Evolutionary conservation across 2,329 filamentous ascomycete genomes (phyloP).

Genomic region (Aureobasidium mangrovei): DNA sequence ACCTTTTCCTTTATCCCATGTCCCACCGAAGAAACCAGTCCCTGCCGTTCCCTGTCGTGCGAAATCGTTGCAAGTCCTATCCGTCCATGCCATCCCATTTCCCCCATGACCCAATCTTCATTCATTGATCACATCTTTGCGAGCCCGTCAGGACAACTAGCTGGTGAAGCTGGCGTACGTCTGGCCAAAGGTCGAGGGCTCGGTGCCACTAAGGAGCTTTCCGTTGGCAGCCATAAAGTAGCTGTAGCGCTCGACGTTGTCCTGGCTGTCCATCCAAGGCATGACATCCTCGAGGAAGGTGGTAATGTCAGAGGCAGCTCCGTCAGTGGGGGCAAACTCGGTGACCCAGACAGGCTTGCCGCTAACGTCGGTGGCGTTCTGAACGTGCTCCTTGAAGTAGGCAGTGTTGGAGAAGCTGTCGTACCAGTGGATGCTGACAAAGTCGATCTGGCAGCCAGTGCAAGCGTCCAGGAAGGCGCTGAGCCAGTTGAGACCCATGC

Average conservation of each 20-base stretch:
- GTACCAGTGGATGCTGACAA: slow-evolving; percentile 59
- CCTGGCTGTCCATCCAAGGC: slow-evolving; percentile 35
- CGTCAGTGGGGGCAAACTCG: slow-evolving; percentile 51
- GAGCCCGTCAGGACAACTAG: neutral
- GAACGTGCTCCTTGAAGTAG: slow-evolving; percentile 48
- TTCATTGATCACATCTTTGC: neutral
- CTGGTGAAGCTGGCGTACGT: slow-evolving; percentile 20
- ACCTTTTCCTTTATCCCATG: neutral
- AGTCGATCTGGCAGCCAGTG: slow-evolving; percentile 47
- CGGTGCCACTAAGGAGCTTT: slow-evolving; percentile 25
- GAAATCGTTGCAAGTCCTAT: neutral
- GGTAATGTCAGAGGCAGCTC: slow-evolving; percentile 32
- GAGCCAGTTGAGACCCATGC: slow-evolving; percentile 49
- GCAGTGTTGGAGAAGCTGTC: slow-evolving; percentile 36
- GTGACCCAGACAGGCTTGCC: slow-evolving; percentile 50
- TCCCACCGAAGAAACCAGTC: slow-evolving; percentile 8
- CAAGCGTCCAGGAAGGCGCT: slow-evolving; percentile 45
- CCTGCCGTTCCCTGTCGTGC: slow-evolving; percentile 1
- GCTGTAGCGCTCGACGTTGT: slow-evolving; percentile 33
- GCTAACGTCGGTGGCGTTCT: slow-evolving; percentile 30
- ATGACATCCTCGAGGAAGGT: slow-evolving; percentile 44
- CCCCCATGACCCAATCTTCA: neutral
- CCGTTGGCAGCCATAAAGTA: slow-evolving; percentile 32
- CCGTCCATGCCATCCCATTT: neutral
- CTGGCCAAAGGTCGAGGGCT: slow-evolving; percentile 23